Percentiles rank a stretch among this genome's conserved stretches.
phyloP scores from a whole-genome alignment of 1,284 basidiomycete genomes.

The Austroboletus niveus region DNA sequence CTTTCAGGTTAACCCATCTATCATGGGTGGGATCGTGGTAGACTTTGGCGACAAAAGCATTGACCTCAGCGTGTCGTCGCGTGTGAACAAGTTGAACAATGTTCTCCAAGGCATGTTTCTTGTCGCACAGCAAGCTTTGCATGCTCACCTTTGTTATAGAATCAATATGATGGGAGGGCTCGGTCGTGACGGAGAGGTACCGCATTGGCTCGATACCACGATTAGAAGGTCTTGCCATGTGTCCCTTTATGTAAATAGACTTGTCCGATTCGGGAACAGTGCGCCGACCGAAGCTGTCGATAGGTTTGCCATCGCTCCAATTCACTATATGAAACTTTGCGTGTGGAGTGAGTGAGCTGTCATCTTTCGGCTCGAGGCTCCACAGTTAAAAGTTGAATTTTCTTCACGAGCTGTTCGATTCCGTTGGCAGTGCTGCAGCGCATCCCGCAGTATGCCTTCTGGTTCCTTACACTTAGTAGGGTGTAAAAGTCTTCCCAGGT shows the following conservation, averaged over 20 bases:
- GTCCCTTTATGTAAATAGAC: slow-evolving; percentile 1
- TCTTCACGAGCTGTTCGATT: too few relatives aligned
- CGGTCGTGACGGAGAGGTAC: slow-evolving; percentile 4
- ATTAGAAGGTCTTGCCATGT: slow-evolving; percentile 10
- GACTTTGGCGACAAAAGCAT: slow-evolving; percentile 99
- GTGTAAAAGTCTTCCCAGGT: too few relatives aligned
- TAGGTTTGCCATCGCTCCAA: background rate
- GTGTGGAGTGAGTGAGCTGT: too few relatives aligned
- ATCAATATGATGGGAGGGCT: slow-evolving; percentile 34
- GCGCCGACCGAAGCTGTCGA: background rate
- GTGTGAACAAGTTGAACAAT: slow-evolving; percentile 93
- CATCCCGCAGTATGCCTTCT: too few relatives aligned
- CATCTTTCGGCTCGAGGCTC: background rate
- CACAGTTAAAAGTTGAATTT: background rate
- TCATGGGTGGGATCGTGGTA: slow-evolving; percentile 89
- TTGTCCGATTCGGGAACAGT: slow-evolving; percentile 1
- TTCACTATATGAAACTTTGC: background rate
- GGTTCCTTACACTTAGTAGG: too few relatives aligned
- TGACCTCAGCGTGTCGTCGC: slow-evolving; percentile 90
- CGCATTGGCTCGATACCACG: slow-evolving; percentile 3
- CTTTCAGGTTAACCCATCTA: slow-evolving; percentile 77
- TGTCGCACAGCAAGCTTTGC: background rate
- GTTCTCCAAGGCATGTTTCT: slow-evolving; percentile 68
- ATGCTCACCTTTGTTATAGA: slow-evolving; percentile 26
- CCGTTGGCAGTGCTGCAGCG: too few relatives aligned